phyloP scores from a whole-genome alignment of 2,329 filamentous ascomycete species.

The Remersonia thermophila region DNA sequence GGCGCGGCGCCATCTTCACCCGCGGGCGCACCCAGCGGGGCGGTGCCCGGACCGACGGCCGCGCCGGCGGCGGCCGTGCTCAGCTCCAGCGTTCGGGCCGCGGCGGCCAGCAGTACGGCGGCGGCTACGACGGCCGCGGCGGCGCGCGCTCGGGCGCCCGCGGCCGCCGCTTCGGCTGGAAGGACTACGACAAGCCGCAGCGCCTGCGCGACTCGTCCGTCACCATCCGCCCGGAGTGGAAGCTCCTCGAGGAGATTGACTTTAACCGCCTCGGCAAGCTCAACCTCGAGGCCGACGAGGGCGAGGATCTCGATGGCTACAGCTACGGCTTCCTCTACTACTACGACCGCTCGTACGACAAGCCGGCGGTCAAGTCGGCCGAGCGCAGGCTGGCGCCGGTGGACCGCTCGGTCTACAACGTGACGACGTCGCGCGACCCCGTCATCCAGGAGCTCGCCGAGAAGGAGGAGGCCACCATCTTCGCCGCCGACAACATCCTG shows the following conservation, averaged over 20 bases:
- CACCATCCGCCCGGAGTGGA: slow-evolving; percentile 92
- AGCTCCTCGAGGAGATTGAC: slow-evolving; percentile 94
- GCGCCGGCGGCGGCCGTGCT: slow-evolving; percentile 42
- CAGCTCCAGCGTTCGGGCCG: slow-evolving; percentile 61
- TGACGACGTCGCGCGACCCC: slow-evolving; percentile 90
- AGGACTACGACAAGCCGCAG: slow-evolving; percentile 96
- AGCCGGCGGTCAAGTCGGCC: slow-evolving; percentile 75
- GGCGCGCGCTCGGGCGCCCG: slow-evolving; percentile 58
- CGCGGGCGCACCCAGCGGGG: slow-evolving; percentile 68
- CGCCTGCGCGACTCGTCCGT: slow-evolving; percentile 93
- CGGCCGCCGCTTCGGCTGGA: slow-evolving; percentile 90
- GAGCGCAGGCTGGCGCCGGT: slow-evolving; percentile 80
- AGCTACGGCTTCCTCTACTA: slow-evolving; percentile 98
- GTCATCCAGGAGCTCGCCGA: slow-evolving; percentile 95
- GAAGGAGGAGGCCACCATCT: slow-evolving; percentile 91
- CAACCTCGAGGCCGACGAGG: slow-evolving; percentile 87
- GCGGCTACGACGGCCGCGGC: slow-evolving; percentile 52
- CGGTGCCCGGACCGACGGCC: slow-evolving; percentile 44
- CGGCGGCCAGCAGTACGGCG: slow-evolving; percentile 43
- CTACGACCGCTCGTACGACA: slow-evolving; percentile 94
- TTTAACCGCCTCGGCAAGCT: slow-evolving; percentile 91
- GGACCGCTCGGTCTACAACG: slow-evolving; percentile 94
- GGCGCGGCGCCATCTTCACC: slow-evolving; percentile 82
- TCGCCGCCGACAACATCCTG: slow-evolving; percentile 91
- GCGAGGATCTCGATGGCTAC: slow-evolving; percentile 89